Percentiles rank a stretch among this genome's conserved stretches.
Conservation (phyloP, 139 green algal species). For the Bryopsis sp. region DNA sequence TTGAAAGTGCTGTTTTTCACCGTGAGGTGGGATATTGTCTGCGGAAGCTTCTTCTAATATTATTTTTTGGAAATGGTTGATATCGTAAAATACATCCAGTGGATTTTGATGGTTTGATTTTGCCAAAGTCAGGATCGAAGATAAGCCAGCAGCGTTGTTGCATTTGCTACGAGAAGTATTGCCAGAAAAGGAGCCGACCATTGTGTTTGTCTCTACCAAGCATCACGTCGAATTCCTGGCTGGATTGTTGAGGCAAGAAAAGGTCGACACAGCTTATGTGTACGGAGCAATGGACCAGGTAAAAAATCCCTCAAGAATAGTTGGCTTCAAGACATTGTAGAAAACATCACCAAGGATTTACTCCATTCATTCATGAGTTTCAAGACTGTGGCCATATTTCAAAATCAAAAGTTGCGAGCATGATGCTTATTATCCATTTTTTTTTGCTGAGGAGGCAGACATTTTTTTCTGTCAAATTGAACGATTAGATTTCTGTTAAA, state of each 20-base stretch:
- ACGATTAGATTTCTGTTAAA: neutral
- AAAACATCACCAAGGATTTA: no score
- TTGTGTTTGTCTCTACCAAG: constrained; percentile 83
- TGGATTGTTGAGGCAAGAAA: constrained; percentile 60
- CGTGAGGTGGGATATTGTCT: constrained; percentile 31
- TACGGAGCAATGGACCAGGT: constrained; percentile 94
- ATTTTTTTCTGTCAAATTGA: neutral
- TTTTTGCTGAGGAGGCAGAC: neutral
- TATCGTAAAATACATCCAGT: no score
- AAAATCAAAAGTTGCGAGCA: no score
- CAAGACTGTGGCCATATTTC: no score
- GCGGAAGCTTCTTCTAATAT: neutral
- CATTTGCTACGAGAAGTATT: constrained; percentile 77
- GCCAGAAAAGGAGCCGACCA: constrained; percentile 50
- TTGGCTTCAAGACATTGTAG: no score
- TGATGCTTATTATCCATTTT: no score
- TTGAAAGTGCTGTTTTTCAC: constrained; percentile 76
- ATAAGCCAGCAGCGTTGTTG: constrained; percentile 85
- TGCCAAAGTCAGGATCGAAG: constrained; percentile 48
- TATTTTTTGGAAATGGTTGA: no score
- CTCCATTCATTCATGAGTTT: no score
- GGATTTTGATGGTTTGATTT: no score
- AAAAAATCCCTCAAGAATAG: neutral
- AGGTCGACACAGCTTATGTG: constrained; percentile 54
- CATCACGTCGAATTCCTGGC: constrained; percentile 93